These are phyloP conservation scores for Termitomyces sp. DNA, from an alignment of 768 basidiomycete genomes.

Conservation along the genomic window DNA sequence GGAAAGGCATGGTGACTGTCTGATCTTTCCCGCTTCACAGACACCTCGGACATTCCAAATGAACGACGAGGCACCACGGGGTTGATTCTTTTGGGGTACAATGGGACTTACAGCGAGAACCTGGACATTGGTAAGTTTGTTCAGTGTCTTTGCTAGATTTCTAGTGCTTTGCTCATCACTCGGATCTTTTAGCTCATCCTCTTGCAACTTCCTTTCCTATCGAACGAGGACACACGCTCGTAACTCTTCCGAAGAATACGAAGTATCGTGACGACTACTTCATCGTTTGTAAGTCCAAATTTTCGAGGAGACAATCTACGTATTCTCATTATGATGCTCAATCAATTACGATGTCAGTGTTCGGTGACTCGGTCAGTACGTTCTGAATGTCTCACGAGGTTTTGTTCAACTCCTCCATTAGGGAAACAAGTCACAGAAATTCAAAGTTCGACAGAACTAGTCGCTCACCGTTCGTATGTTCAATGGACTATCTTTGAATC, in stretches of 20 bases:
- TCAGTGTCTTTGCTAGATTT: not conserved
- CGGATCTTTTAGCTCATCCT: conserved; percentile 17
- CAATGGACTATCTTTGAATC: no score
- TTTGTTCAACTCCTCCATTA: conserved; percentile 3
- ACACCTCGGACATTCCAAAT: conserved; percentile 27
- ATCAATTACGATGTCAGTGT: conserved; percentile 11
- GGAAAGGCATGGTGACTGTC: not conserved
- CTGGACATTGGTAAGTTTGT: conserved; percentile 35
- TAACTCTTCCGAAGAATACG: conserved; percentile 11
- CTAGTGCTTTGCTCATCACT: not conserved
- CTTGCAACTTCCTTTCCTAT: conserved; percentile 21
- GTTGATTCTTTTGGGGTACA: conserved; percentile 36
- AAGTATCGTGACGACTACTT: conserved; percentile 19
- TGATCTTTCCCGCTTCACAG: conserved; percentile 6
- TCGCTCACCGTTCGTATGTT: not conserved
- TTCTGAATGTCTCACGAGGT: not conserved
- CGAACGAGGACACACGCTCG: conserved; percentile 8
- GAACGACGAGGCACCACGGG: conserved; percentile 27
- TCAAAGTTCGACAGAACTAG: conserved; percentile 13
- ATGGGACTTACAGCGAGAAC: conserved; percentile 33
- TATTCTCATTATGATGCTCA: not conserved
- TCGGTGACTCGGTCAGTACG: conserved; percentile 23
- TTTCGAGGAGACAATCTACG: not conserved
- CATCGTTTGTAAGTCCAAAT: conserved; percentile 19
- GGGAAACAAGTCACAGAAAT: conserved; percentile 24